Evolutionary conservation across 176 grass and related monocot genomes (phyloP), one percentile per base, ranked within the genome.

Genomic region (Canna indica): DNA sequence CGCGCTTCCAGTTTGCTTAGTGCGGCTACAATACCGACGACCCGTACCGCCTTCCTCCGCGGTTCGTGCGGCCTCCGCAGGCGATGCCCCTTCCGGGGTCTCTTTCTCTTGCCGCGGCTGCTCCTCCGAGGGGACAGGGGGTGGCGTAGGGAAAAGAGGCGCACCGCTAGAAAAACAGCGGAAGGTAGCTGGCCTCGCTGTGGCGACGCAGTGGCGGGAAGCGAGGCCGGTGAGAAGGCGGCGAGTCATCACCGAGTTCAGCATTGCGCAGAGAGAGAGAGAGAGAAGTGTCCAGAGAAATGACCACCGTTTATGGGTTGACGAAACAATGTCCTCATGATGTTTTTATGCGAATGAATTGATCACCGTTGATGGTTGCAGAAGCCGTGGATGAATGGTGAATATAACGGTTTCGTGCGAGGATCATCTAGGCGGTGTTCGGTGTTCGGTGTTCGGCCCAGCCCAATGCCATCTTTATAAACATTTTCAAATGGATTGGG

Each of bases 151-250:
- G 5, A 61, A 27, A 1, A 27, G 58, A 16, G 71, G 24, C n/a
- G 53, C 35, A 18, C 28, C 33, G 10, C 18, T 30, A 5, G 71
- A 61, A 52, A 73, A 33, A 50, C n/a, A 6, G 1, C 71, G 52
- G 24, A 59, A 2, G n/a, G 52, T 12, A 8, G 39, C 7, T 15
- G 14, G 35, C 24, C 47, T 13, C 12, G n/a, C 71, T 10, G 52
- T 35, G 7, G 71, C 1, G 53, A 59, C 4, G 25, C 71, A 35
- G 54, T 27, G 34, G 14, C 53, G 18, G 25, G 71, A 41, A 8
- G 25, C 71, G 71, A 73, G 5, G 35, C 5, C 35, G n/a, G 71
- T 0, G 15, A 73, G 53, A 22, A 73, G 14, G 35, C 71, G 71
- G 36, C 71, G 71, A 42, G 71, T 28, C 33, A 36, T 54, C 24